Evolutionary conservation across 2,329 filamentous ascomycete species (phyloP).

Genomic region (Cladobotryum mycophilum): DNA sequence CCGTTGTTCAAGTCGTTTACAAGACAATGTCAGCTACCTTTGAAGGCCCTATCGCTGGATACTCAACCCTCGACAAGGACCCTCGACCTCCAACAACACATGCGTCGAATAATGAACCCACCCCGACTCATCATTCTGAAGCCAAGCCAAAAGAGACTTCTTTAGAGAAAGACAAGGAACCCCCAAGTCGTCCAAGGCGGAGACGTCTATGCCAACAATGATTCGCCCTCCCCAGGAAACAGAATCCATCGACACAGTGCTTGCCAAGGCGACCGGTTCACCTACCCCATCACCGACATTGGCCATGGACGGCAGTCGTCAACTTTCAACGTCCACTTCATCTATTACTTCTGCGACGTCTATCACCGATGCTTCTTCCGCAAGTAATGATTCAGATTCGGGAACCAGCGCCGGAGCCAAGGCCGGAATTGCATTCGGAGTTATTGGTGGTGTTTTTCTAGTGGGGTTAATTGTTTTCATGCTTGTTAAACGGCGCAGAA

Average conservation of each 20-base stretch:
- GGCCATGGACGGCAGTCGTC: constrained; percentile 12
- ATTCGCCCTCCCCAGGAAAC: constrained; percentile 12
- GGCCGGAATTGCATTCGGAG: constrained; percentile 79
- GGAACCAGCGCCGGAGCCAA: constrained; percentile 43
- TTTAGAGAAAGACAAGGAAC: not conserved
- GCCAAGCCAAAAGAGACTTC: constrained; percentile 11
- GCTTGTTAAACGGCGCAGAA: constrained; percentile 63
- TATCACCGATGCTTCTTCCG: constrained; percentile 14
- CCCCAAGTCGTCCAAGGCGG: not conserved
- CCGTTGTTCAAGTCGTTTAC: constrained; percentile 34
- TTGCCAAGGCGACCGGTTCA: constrained; percentile 26
- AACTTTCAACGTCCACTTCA: constrained; percentile 13
- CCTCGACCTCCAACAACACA: constrained; percentile 13
- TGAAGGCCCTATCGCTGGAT: constrained; percentile 36
- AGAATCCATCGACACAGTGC: constrained; percentile 19
- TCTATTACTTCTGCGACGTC: constrained; percentile 17
- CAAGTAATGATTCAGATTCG: constrained; percentile 1
- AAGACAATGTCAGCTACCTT: constrained; percentile 37
- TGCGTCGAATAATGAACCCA: constrained; percentile 6
- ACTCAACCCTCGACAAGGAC: constrained; percentile 28
- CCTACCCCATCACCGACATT: constrained; percentile 11
- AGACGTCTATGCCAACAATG: constrained; percentile 1
- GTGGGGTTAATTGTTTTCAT: constrained; percentile 66
- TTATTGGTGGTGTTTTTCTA: constrained; percentile 62
- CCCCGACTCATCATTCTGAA: constrained; percentile 9